Conservation (phyloP, 2,329 filamentous ascomycete genomes). For the Venturia asperata region DNA sequence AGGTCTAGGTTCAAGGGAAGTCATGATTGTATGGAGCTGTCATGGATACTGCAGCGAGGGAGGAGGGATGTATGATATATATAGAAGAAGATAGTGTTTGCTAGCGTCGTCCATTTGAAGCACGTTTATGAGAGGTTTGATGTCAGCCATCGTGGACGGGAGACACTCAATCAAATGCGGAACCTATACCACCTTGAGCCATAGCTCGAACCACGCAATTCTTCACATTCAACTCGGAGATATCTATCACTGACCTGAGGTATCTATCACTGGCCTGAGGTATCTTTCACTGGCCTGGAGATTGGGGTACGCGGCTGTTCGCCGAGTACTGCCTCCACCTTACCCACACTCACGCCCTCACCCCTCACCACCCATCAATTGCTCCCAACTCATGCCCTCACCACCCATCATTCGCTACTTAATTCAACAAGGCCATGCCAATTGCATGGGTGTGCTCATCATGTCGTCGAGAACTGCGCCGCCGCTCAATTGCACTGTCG, state of each 20-base stretch:
- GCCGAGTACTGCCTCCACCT: no score
- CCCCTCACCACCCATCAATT: neutral
- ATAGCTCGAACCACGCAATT: neutral
- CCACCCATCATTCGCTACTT: neutral
- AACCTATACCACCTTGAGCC: neutral
- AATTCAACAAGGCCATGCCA: constrained; percentile 2
- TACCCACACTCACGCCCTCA: neutral
- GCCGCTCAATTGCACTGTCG: neutral
- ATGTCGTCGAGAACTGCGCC: constrained; percentile 20
- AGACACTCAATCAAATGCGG: neutral
- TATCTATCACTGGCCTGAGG: no score
- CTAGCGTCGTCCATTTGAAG: neutral
- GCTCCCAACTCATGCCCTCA: neutral
- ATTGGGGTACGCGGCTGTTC: no score
- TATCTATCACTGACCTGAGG: no score
- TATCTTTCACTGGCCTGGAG: no score
- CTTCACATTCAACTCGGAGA: no score
- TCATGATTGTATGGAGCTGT: constrained; percentile 51
- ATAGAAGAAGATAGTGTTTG: neutral
- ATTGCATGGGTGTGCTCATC: constrained; percentile 18
- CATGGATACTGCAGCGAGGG: neutral
- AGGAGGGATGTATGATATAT: neutral
- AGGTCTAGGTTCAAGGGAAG: constrained; percentile 63
- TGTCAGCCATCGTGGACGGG: neutral
- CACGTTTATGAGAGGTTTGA: neutral